Conservation (phyloP, 2,329 filamentous ascomycete species). For the Chaetomium sp. region DNA sequence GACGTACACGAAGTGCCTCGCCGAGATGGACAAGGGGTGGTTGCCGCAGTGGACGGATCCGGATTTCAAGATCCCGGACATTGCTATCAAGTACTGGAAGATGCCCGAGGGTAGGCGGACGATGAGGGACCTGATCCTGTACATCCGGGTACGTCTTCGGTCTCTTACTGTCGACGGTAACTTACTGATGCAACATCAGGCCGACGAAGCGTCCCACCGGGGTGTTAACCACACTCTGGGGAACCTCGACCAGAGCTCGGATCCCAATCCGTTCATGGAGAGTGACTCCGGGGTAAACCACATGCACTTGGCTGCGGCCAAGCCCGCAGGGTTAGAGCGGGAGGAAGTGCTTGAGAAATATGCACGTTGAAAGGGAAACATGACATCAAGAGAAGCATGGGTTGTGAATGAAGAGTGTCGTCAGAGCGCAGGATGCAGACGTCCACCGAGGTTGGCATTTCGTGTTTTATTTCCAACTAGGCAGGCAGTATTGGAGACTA, state of each 20-base stretch:
- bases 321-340: slow-evolving; percentile 27
- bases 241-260: slow-evolving; percentile 79
- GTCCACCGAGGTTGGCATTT: background rate
- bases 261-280: slow-evolving; percentile 89
- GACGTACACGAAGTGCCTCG: slow-evolving; percentile 87
- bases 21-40: slow-evolving; percentile 79
- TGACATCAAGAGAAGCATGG: background rate
- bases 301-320: slow-evolving; percentile 26
- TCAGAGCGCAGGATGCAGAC: background rate
- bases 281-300: slow-evolving; percentile 39
- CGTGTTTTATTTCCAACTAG: background rate
- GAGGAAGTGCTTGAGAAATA: slow-evolving; percentile 24
- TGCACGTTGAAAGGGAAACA: background rate
- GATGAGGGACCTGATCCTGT: slow-evolving; percentile 84
- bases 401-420: background rate
- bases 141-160: slow-evolving; percentile 59
- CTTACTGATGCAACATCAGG: slow-evolving; percentile 17
- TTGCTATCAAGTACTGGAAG: slow-evolving; percentile 89
- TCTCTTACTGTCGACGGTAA: background rate
- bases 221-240: slow-evolving; percentile 95
- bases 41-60: slow-evolving; percentile 76
- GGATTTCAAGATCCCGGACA: slow-evolving; percentile 76
- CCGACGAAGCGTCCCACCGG: slow-evolving; percentile 75
- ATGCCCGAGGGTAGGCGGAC: slow-evolving; percentile 81
- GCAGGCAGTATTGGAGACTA: background rate